These are phyloP conservation scores for Ophiorrhiza pumila DNA, from an alignment of 257 asterid genomes.

Conservation along the genomic window DNA sequence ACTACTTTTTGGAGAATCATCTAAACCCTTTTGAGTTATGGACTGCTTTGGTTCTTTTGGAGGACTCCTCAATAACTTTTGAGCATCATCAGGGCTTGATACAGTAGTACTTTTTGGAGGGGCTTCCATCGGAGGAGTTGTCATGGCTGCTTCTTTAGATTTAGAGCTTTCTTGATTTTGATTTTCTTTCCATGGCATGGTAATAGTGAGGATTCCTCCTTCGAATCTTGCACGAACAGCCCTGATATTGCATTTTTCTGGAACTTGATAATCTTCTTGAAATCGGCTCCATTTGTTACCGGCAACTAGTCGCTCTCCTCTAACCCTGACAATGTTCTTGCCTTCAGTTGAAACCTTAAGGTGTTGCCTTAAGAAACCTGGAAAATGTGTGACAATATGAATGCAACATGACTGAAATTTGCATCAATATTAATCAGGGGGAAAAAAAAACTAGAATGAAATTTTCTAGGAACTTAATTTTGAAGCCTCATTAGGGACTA, in stretches of 20 bases:
- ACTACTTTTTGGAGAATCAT: conserved; percentile 11
- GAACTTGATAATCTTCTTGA: conserved; percentile 59
- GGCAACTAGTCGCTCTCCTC: conserved; percentile 56
- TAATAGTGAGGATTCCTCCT: conserved; percentile 52
- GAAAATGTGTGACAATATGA: not conserved
- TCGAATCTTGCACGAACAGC: conserved; percentile 57
- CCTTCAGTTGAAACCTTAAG: conserved; percentile 66
- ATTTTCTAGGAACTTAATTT: no score
- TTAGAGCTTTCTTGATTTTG: conserved; percentile 1
- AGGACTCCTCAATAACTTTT: not conserved
- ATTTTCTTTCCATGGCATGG: conserved; percentile 38
- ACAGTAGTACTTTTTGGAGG: not conserved
- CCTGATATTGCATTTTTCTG: conserved; percentile 45
- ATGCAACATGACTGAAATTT: no score
- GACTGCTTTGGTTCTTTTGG: not conserved
- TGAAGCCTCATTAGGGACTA: no score
- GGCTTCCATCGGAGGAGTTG: not conserved
- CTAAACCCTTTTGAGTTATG: conserved; percentile 11
- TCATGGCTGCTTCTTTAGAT: conserved; percentile 6
- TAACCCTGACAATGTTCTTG: conserved; percentile 44
- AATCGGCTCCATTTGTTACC: conserved; percentile 80
- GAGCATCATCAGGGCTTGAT: not conserved
- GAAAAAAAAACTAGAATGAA: no score
- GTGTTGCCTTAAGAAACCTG: conserved; percentile 61
- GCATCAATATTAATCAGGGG: no score